Evolutionary conservation across 176 grass and related monocot species (phyloP), one percentile per base, ranked within the genome.

Genomic region (Alloteropsis semialata): DNA sequence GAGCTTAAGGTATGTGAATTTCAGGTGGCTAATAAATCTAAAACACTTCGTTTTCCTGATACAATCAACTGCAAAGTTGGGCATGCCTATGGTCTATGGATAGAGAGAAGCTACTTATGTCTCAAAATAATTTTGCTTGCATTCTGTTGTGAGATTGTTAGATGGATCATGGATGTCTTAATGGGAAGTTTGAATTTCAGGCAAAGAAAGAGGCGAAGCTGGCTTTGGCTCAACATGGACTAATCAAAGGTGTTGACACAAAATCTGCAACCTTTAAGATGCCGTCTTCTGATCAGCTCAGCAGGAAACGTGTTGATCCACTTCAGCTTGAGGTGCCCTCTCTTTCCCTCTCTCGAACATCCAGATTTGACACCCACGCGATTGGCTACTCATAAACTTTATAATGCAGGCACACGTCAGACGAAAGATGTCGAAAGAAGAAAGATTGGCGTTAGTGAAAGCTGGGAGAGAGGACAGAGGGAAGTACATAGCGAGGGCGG

Each of bases 391-490:
- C 2, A 36, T 77, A 15, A 65, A 82, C 19, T 81, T 18, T 60
- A 14, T 78, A 56, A 50, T 56, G 28, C 51, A 91, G 92, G 88
- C 84, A 54, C 76, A 98, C 10, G 80, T 95, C 14, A 93, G 65
- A 81, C 76, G 75, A 78, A 95, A 90, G 84, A 71, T 91, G 66
- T 90, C 81, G 1, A 93, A 95, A 43, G 92, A 92, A 25, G 92
- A 97, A 74, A 88, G 86, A 37, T 48, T 97, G 57, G 90, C 83
- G 10, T 34, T 91, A 27, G 88, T 88, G 78, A 92, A 70, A 89
- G 92, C 86, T 68, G 92, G 85, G 43, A 94, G 92, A 86, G 95
- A 98, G 79, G 95, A 98, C 27, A 92, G 92, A 92, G 78, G 71
- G 27, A 68, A 82, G 8, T 98, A 98, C 18, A 58, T 86, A 25